A percentile compares a stretch with the other conserved stretches of the same genome.
These are phyloP conservation scores for Taphrina populina DNA, from an alignment of 1,139 yeast species.

Conservation along the genomic window DNA sequence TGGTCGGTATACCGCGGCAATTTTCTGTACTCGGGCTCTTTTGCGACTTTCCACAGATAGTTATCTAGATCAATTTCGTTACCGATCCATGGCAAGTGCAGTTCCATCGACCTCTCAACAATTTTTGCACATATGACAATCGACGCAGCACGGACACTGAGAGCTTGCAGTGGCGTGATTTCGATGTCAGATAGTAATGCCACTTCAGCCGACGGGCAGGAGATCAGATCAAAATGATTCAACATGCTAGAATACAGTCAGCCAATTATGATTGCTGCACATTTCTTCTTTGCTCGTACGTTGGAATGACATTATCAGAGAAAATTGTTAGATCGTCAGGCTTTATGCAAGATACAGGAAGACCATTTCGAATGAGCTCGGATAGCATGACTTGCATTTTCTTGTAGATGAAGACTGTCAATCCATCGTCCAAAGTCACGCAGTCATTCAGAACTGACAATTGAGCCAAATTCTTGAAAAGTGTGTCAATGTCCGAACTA, in stretches of 20 bases:
- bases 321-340: conserved; percentile 24
- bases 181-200: conserved; percentile 4
- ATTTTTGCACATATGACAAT: conserved; percentile 17
- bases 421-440: not conserved
- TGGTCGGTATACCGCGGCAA: conserved; percentile 22
- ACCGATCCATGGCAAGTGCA: conserved; percentile 8
- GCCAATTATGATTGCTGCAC: not conserved
- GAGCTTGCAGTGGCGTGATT: conserved; percentile 10
- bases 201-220: conserved; percentile 11
- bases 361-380: conserved; percentile 19
- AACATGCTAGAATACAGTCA: conserved; percentile 10
- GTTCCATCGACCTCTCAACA: conserved; percentile 3
- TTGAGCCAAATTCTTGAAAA: conserved; percentile 1
- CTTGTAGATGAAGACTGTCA: conserved; percentile 11
- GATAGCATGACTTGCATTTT: conserved; percentile 30
- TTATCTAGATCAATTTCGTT: conserved; percentile 26
- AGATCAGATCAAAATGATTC: conserved; percentile 17
- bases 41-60: conserved; percentile 29
- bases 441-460: conserved; percentile 13
- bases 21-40: conserved; percentile 14
- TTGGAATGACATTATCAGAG: conserved; percentile 23
- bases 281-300: not conserved
- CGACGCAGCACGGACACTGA: conserved; percentile 25
- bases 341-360: conserved; percentile 5
- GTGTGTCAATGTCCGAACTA: conserved; percentile 5